Evolutionary conservation across 1,284 basidiomycete species (phyloP).

Genomic region (Moesziomyces globuligerus): DNA sequence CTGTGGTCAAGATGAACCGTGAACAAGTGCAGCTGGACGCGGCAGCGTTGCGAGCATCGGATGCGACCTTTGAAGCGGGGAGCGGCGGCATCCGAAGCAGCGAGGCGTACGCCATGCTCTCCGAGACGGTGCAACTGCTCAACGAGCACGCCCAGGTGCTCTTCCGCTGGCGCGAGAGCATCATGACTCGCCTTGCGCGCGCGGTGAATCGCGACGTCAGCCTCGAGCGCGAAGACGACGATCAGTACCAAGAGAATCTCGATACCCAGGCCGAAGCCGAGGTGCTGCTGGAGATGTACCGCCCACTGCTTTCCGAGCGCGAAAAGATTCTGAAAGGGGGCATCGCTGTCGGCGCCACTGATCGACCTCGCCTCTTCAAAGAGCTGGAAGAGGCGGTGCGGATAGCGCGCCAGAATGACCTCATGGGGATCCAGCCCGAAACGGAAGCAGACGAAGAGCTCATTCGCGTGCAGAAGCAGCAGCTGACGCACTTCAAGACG

Average conservation of each 20-base stretch:
- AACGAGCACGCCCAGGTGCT: slow-evolving; percentile 50
- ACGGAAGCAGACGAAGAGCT: slow-evolving; percentile 37
- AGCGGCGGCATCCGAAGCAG: slow-evolving; percentile 26
- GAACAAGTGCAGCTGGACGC: slow-evolving; percentile 3
- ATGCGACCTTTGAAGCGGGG: slow-evolving; percentile 22
- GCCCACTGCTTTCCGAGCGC: slow-evolving; percentile 56
- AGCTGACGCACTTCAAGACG: slow-evolving; percentile 54
- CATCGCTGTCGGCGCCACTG: slow-evolving; percentile 52
- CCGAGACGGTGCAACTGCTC: slow-evolving; percentile 23
- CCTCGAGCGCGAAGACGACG: slow-evolving; percentile 59
- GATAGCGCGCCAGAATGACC: slow-evolving; percentile 18
- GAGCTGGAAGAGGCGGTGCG: slow-evolving; percentile 49
- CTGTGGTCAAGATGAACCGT: slow-evolving; percentile 18
- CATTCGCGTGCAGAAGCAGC: slow-evolving; percentile 43
- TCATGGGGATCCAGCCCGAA: slow-evolving; percentile 35
- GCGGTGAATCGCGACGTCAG: slow-evolving; percentile 62
- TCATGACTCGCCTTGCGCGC: slow-evolving; percentile 43
- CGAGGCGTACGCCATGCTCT: slow-evolving; percentile 12
- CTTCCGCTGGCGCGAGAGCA: slow-evolving; percentile 51
- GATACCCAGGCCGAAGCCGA: slow-evolving; percentile 64
- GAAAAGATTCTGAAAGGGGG: slow-evolving; percentile 57
- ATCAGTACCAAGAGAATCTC: slow-evolving; percentile 63
- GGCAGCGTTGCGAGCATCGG: slow-evolving; percentile 8
- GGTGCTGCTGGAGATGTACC: slow-evolving; percentile 63
- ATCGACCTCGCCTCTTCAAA: slow-evolving; percentile 50